Conservation (phyloP, 2,329 filamentous ascomycete species). For the Ceratocystis ficicola region DNA sequence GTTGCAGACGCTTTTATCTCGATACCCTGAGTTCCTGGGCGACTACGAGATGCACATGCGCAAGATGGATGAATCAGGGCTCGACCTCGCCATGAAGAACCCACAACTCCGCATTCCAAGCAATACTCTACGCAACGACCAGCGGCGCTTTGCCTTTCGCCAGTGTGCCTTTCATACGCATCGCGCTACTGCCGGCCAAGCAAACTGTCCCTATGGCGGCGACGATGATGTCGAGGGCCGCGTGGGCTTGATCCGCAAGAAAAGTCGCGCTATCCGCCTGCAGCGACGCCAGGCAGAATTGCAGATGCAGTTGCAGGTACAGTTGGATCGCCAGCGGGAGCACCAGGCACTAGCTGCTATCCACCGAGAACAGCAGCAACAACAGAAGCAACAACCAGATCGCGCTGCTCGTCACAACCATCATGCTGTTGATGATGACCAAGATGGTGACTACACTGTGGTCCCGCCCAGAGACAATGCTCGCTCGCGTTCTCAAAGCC, state of each 20-base stretch:
- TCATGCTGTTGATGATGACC: neutral
- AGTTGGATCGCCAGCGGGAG: slow-evolving; percentile 6
- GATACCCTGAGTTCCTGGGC: slow-evolving; percentile 36
- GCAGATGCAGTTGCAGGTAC: slow-evolving; percentile 13
- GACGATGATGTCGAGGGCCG: slow-evolving; percentile 17
- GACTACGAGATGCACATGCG: slow-evolving; percentile 42
- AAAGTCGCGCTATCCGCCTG: slow-evolving; percentile 15
- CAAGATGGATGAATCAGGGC: slow-evolving; percentile 40
- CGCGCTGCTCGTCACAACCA: neutral
- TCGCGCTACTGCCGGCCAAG: slow-evolving; percentile 42
- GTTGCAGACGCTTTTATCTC: slow-evolving; percentile 35
- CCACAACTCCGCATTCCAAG: slow-evolving; percentile 46
- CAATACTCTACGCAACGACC: slow-evolving; percentile 44
- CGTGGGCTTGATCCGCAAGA: slow-evolving; percentile 17
- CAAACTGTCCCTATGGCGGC: slow-evolving; percentile 38
- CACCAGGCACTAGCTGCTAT: slow-evolving; percentile 8
- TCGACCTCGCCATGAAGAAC: slow-evolving; percentile 46
- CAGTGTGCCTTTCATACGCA: slow-evolving; percentile 51
- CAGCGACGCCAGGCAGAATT: slow-evolving; percentile 15
- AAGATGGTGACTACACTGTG: neutral
- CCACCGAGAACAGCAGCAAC: neutral
- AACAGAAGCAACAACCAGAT: neutral
- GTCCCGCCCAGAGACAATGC: neutral
- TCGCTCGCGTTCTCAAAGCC: slow-evolving; percentile 8
- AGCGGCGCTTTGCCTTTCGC: slow-evolving; percentile 48